These are phyloP conservation scores for Neonectria magnoliae DNA, from an alignment of 2,329 filamentous ascomycete species.

Conservation along the genomic window DNA sequence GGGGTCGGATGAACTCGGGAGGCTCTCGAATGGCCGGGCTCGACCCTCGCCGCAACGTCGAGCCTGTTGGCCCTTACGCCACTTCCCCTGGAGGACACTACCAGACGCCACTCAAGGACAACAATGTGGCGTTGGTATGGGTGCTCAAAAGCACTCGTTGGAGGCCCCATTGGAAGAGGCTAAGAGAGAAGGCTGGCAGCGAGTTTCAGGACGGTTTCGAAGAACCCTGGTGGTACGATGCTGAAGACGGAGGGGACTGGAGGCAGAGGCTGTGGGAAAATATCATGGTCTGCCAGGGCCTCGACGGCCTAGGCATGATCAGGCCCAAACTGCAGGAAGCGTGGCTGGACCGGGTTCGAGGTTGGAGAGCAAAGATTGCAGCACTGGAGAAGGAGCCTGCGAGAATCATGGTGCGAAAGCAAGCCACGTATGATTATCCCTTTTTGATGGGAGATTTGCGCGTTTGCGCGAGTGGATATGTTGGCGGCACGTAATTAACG, in stretches of 20 bases:
- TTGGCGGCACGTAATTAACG: not conserved
- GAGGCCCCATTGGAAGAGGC: constrained; percentile 12
- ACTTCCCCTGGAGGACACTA: not conserved
- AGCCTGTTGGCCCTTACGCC: constrained; percentile 16
- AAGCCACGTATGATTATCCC: constrained; percentile 18
- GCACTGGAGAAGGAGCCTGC: not conserved
- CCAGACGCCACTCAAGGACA: not conserved
- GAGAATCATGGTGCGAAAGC: constrained; percentile 6
- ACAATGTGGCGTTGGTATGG: constrained; percentile 18
- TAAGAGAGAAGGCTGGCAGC: not conserved
- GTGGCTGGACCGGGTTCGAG: constrained; percentile 7
- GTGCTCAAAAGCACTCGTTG: constrained; percentile 18
- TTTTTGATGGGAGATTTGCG: constrained; percentile 20
- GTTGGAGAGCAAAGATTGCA: constrained; percentile 17
- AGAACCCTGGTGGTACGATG: constrained; percentile 9
- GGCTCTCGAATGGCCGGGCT: not conserved
- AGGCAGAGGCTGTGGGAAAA: constrained; percentile 21
- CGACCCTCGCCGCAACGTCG: constrained; percentile 16
- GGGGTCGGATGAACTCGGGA: too few species aligned
- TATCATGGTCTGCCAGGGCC: constrained; percentile 21
- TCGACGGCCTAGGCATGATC: constrained; percentile 17
- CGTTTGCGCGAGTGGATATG: constrained; percentile 14
- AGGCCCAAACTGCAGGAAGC: constrained; percentile 9
- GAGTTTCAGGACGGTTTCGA: constrained; percentile 17
- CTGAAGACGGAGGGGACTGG: constrained; percentile 3